Evolutionary conservation across 768 basidiomycete genomes (phyloP).

Genomic region (Mrakia hoshinonis): DNA sequence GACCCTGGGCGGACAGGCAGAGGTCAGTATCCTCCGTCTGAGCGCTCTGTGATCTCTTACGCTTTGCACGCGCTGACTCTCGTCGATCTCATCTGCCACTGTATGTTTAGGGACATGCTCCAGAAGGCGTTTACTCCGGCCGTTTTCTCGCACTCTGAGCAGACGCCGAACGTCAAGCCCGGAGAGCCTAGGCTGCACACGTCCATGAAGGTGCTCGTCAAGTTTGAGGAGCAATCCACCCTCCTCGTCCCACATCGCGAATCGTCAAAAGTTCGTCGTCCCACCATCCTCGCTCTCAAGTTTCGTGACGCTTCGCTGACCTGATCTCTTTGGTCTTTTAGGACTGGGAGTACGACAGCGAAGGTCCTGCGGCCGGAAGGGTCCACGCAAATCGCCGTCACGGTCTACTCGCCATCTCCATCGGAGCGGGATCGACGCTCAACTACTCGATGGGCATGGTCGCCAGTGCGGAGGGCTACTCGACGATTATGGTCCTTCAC

Average conservation of each 20-base stretch:
- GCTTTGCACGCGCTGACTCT: too few relatives aligned
- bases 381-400: slow-evolving; percentile 57
- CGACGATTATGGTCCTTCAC: slow-evolving; percentile 69
- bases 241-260: slow-evolving; percentile 86
- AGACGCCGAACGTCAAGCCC: slow-evolving; percentile 51
- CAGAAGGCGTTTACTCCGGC: slow-evolving; percentile 78
- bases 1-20: slow-evolving; percentile 95
- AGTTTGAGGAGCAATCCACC: slow-evolving; percentile 66
- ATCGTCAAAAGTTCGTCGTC: slow-evolving; percentile 59
- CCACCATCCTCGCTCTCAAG: neutral
- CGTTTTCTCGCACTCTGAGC: slow-evolving; percentile 56
- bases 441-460: slow-evolving; percentile 78
- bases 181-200: slow-evolving; percentile 81
- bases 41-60: neutral
- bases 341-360: slow-evolving; percentile 91
- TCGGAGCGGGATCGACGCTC: slow-evolving; percentile 41
- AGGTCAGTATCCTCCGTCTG: slow-evolving; percentile 46
- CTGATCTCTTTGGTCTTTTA: slow-evolving; percentile 36
- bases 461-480: slow-evolving; percentile 62
- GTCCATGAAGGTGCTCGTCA: slow-evolving; percentile 66
- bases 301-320: neutral
- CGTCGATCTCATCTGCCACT: too few relatives aligned
- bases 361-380: neutral
- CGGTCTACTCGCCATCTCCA: neutral
- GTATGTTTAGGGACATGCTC: slow-evolving; percentile 57